phyloP scores from a whole-genome alignment of 257 asterid species.

The Petunia secreta region DNA sequence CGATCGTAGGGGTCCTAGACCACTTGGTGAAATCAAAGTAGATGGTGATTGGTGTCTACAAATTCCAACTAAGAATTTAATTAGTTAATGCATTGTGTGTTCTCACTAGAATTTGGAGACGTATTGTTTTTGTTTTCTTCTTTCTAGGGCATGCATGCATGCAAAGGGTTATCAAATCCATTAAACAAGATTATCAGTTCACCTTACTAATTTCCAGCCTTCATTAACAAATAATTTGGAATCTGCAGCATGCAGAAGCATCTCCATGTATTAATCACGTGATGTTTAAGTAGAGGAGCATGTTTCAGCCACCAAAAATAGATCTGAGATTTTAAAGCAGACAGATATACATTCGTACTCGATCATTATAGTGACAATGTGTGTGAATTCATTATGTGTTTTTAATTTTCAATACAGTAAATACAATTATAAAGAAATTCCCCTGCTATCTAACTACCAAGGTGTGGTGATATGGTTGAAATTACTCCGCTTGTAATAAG shows the following conservation, averaged over 20 bases:
- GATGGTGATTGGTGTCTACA: conserved; percentile 15
- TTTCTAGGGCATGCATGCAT: background rate
- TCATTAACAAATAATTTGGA: conserved; percentile 28
- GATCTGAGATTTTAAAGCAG: background rate
- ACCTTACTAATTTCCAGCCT: background rate
- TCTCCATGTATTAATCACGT: conserved; percentile 29
- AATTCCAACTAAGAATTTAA: background rate
- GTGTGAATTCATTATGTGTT: too few relatives aligned
- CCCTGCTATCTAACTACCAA: too few relatives aligned
- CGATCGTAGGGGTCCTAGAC: background rate
- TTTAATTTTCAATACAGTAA: too few relatives aligned
- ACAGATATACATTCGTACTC: too few relatives aligned
- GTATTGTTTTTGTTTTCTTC: background rate
- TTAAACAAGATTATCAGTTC: conserved; percentile 9
- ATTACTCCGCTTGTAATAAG: too few relatives aligned
- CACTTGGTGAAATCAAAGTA: background rate
- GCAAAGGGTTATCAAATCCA: background rate
- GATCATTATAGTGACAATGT: too few relatives aligned
- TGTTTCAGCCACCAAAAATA: conserved; percentile 2
- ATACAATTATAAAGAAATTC: too few relatives aligned
- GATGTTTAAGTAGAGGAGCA: conserved; percentile 13
- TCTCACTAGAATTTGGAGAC: background rate
- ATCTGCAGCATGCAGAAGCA: conserved; percentile 8
- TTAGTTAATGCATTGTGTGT: background rate
- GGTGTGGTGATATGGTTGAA: too few relatives aligned